Base-by-base conservation (phyloP, 345 rosid species). In the Carallia brachiata region DNA sequence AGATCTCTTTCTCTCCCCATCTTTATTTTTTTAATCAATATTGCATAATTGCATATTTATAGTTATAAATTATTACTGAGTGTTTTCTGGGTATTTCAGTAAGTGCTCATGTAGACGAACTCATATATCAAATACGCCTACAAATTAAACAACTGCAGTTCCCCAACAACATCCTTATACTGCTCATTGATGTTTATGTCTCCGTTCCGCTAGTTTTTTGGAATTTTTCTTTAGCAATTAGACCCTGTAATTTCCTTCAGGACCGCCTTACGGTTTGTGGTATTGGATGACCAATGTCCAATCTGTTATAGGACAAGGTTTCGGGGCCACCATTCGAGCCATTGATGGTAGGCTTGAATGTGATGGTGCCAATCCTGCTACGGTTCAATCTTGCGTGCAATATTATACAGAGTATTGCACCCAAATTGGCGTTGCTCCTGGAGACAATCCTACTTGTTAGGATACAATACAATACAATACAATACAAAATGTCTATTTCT, bases 301-400 rank as follows among this genome's bases (percentile, higher is more conserved):
- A 30, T 60, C 79, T 1, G 76, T 79, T 0, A 39, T 80, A 6
- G 52, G 60, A 30, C 83, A 79, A 72, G 90, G 88, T 1, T 87
- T 87, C 5, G 87, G 87, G 6, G 88, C 84, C 2, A 84, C 88
- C 2, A 87, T 78, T 58, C 36, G 72, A 17, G 88, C 90, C 67
- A 79, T 84, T 52, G 79, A 84, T 34, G 83, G 84, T 13, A 59
- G 60, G 27, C 61, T 64, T 16, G 86, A 86, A 75, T 86, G 90
- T 39, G 70, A 74, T 16, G 90, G 83, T 19, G 66, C 52, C 63
- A 66, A 67, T 17, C 52, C 79, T 5, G 32, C 34, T 0, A 47
- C 75, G 1, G 87, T 81, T 61, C 80, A 74, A 62, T 71, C 77
- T 39, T 79, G 90, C 16, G 69, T 80, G 7, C 5, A 19, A 16